Evolutionary conservation across 2,329 filamentous ascomycete species (phyloP), one percentile per base, ranked within the genome.

Genomic region (Huntiella decipiens): DNA sequence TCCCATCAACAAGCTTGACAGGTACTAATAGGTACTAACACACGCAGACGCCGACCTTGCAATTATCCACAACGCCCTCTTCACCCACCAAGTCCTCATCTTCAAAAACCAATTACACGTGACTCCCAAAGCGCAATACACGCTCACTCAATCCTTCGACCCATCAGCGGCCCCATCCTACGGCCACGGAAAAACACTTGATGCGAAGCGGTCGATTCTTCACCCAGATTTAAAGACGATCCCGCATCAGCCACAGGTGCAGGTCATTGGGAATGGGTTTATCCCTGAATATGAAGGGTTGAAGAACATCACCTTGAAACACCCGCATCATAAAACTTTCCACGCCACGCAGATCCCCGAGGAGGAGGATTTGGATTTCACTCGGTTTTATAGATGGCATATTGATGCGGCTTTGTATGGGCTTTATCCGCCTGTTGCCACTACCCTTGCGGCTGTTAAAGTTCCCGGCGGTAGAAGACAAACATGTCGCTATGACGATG

Each of bases 201-300:
- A 84, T 53, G 63, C 64, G 19, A 69, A 70, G 57, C 70, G 67
- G 43, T 72, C 66, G 46, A 75, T 87, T 54, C 68, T 87, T 13
- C 80, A 86, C 56, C 82, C 82, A 0, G 82, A 87, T 54, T 67
- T 87, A 13, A 85, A 86, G 63, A 86, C 82, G 0, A 74, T 87
- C 37, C 81, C 82, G 0, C 77, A 83, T 53, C 82, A 87, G 57
- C 79, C 82, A 0, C 80, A 87, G 51, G 78, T 83, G 1, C 82
- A 87, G 55, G 76, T 86, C 46, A 86, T 87, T 50, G 82, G 82
- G 36, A 84, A 87, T 55, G 82, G 82, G 4, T 69, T 71, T 40
- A 69, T 87, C 1, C 58, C 68, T 1, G 69, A 72, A 31, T 86
- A 84, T 54, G 80, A 86, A 56, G 82, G 81, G 1, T 63, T 87